phyloP scores from a whole-genome alignment of 345 rosid genomes.

The Citrus australasica region DNA sequence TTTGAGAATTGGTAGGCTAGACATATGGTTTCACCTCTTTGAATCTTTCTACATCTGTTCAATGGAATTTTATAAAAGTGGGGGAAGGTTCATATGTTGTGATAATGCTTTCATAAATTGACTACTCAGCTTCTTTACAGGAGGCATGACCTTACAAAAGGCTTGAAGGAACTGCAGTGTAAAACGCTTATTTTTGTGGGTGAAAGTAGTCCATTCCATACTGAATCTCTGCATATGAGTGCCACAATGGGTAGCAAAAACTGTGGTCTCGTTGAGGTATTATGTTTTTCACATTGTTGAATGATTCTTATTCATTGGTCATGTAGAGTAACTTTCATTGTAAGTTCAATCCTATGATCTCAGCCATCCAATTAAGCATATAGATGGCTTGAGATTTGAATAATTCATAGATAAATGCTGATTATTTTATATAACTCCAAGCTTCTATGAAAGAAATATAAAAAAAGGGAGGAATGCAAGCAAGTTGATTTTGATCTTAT shows the following conservation, averaged over 20 bases:
- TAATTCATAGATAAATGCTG: background rate
- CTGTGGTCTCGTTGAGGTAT: constrained; percentile 60
- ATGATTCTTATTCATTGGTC: background rate
- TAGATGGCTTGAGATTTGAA: background rate
- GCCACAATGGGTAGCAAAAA: constrained; percentile 39
- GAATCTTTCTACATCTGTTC: background rate
- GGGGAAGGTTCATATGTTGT: background rate
- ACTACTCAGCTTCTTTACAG: constrained; percentile 28
- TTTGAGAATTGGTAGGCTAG: background rate
- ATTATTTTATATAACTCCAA: background rate
- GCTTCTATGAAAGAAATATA: background rate
- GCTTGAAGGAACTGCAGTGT: constrained; percentile 46
- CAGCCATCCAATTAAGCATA: background rate
- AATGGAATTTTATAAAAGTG: background rate
- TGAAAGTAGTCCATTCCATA: constrained; percentile 47
- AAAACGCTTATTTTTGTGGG: constrained; percentile 58
- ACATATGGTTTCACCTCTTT: background rate
- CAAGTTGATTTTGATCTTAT: background rate
- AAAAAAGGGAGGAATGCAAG: background rate
- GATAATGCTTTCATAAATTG: constrained; percentile 5
- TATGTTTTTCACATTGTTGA: background rate
- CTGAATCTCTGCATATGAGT: constrained; percentile 50
- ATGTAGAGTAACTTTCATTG: background rate
- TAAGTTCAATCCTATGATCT: background rate
- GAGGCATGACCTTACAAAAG: constrained; percentile 54